Base-by-base conservation (phyloP, 257 asterid species). In the Verbena officinalis region DNA sequence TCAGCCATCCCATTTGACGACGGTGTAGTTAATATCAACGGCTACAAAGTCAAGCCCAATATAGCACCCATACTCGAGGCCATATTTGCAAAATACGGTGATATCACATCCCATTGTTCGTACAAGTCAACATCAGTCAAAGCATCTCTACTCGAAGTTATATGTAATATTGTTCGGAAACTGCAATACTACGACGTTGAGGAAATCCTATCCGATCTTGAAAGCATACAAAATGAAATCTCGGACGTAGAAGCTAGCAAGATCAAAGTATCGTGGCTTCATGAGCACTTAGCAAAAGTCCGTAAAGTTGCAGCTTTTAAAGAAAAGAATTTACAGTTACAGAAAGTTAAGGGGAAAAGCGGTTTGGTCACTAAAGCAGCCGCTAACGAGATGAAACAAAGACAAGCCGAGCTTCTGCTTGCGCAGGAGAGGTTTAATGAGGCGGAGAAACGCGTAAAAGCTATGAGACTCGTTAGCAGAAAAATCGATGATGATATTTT, bases 21-120 rank as follows among this genome's bases (percentile, higher is more conserved):
- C n/a, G n/a, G n/a, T n/a, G n/a, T n/a, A n/a, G n/a, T n/a, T n/a
- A n/a, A n/a, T n/a, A n/a, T 31, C 39, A 62, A 65, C 23, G 83
- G 83, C 68, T 77, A 80, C 77, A 64, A 58, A 43, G 76, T 80
- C 64, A 71, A 71, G 67, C 5, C 50, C 33, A 40, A 60, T 46
- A 39, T 31, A 17, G 76, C 72, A 63, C 64, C 80, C 1, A 4
- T 40, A 44, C 76, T 80, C 16, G 73, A 36, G 69, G 74, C 76
- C 59, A 68, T 80, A 67, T 69, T 77, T 24, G 45, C 71, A 43
- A 77, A 80, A 70, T 65, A 74, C 9, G 78, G 83, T 20, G 86
- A 80, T 33, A 77, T 80, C 36, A 30, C 79, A 9, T 65, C 66
- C 36, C 69, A 53, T 24, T 80, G 83, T 55, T 42, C 27, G 51